These are phyloP conservation scores for Suhomyces kunorum DNA, from an alignment of 1,139 yeast genomes.

Conservation along the genomic window DNA sequence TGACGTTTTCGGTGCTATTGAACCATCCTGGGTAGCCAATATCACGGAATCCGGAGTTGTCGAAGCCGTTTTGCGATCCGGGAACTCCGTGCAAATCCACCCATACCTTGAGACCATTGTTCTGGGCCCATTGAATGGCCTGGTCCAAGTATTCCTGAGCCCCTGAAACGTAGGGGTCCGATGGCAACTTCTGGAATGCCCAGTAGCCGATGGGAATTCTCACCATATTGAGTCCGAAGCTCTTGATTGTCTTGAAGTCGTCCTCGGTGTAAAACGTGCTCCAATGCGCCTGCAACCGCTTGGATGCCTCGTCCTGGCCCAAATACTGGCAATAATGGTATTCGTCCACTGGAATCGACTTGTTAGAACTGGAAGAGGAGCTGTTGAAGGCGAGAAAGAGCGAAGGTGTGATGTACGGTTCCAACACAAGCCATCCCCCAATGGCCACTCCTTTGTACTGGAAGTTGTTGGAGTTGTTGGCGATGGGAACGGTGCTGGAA, in stretches of 20 bases:
- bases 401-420: conserved; percentile 67
- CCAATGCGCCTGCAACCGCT: conserved; percentile 54
- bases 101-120: conserved; percentile 55
- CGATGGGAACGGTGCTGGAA: conserved; percentile 1
- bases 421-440: conserved; percentile 70
- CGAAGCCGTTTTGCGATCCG: conserved; percentile 73
- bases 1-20: conserved; percentile 39
- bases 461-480: conserved; percentile 23
- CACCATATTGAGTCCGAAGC: conserved; percentile 58
- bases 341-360: conserved; percentile 51
- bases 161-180: conserved; percentile 61
- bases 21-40: conserved; percentile 53
- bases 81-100: conserved; percentile 68
- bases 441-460: conserved; percentile 52
- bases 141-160: conserved; percentile 54
- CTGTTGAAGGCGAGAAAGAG: conserved; percentile 44
- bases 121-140: conserved; percentile 57
- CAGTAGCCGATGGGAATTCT: conserved; percentile 70
- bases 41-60: conserved; percentile 61
- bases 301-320: conserved; percentile 46
- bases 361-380: conserved; percentile 18
- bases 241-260: conserved; percentile 51
- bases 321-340: conserved; percentile 51
- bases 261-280: conserved; percentile 52
- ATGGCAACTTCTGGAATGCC: conserved; percentile 53